Conservation (phyloP, 2,329 filamentous ascomycete species). For the Westerdykella aurantiaca region DNA sequence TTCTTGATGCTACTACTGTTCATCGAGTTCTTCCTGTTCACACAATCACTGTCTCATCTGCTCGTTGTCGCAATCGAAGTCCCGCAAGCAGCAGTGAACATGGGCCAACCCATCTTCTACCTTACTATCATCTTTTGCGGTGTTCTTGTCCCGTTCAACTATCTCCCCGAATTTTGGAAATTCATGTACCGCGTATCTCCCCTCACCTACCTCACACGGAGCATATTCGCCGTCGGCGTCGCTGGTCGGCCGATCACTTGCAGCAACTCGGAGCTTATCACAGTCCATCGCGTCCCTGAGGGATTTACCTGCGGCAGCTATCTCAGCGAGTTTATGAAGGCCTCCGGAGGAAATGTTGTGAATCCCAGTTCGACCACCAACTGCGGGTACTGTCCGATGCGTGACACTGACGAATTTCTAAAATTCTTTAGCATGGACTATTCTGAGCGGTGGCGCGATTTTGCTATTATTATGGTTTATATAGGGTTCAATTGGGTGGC, state of each 20-base stretch:
- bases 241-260: constrained; percentile 56
- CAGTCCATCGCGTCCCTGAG: constrained; percentile 8
- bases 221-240: constrained; percentile 61
- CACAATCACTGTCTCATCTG: constrained; percentile 53
- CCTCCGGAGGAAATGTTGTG: constrained; percentile 35
- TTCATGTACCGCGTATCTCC: constrained; percentile 76
- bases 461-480: constrained; percentile 44
- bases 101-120: constrained; percentile 50
- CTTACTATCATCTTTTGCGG: constrained; percentile 18
- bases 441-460: constrained; percentile 53
- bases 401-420: constrained; percentile 42
- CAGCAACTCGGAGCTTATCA: constrained; percentile 53
- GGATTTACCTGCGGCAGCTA: constrained; percentile 37
- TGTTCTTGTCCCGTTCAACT: constrained; percentile 59
- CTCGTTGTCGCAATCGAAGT: constrained; percentile 17
- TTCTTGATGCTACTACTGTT: constrained; percentile 57
- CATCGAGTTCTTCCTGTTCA: constrained; percentile 62
- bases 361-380: constrained; percentile 37
- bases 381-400: constrained; percentile 45
- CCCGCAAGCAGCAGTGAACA: constrained; percentile 42
- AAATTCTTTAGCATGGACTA: constrained; percentile 35
- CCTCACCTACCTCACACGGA: constrained; percentile 71
- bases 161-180: constrained; percentile 68
- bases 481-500: constrained; percentile 44
- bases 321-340: constrained; percentile 35